Evolutionary conservation across 345 rosid species (phyloP), one percentile per base, ranked within the genome.

Genomic region (Lumnitzera littorea): DNA sequence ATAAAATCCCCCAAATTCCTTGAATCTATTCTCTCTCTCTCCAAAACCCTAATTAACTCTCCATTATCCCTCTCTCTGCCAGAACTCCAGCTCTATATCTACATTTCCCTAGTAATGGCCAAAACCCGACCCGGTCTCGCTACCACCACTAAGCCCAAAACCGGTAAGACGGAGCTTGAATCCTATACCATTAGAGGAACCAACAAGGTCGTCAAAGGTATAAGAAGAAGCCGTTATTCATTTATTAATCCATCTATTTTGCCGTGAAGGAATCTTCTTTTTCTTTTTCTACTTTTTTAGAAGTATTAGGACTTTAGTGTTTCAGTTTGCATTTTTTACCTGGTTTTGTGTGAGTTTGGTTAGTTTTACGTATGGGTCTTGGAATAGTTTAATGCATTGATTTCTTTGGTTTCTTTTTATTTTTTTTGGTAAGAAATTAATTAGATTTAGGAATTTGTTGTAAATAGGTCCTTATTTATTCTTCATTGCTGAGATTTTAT

Each of bases 51-150:
- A 3, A 48, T 71, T 66, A 55, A 14, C 58, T 41, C 48, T 50
- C 41, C 55, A 24, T 13, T 12, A 4, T 12, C 51, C 51, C 20
- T 25, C 57, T 48, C 50, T 23, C 11, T 12, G 13, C 15, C 52
- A 3, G 7, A 41, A 31, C 60, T 31, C 29, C 24, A 61, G 49
- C 65, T 53, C 73, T 56, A 15, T 12, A 16, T 4, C 47, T 13
- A 11, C 15, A 16, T 49, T 15, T 58, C 48, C 50, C 24, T 43
- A 17, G 46, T 36, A 5, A 91, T 91, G 98, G 96, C 96, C 53
- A 91, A 81, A 70, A 88, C 94, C 66, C 78, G 91, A 76, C 89
- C 88, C 2, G 86, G 86, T 36, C 58, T 58, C 60, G 46, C 67
- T 60, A 60, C 71, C 60, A 48, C 67, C 60, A 60, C 71, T 46